Evolutionary conservation across 192 early-diverging fungal species (phyloP), one percentile per base, ranked within the genome.

Genomic region (Entomortierella beljakovae): DNA sequence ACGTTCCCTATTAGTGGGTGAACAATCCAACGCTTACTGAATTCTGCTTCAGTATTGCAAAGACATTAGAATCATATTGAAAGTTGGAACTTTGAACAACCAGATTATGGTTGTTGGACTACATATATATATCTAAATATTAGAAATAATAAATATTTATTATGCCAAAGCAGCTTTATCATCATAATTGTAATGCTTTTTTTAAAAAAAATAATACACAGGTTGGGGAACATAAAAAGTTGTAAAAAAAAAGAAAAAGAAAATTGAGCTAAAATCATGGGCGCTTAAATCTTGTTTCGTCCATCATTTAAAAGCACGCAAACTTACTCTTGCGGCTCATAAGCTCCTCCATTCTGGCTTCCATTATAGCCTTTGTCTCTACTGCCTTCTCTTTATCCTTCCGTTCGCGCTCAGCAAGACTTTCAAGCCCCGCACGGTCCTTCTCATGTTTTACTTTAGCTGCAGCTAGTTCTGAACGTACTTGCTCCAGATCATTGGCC

Each of bases 1-100:
- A 92, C 91, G 89, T 93, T 90, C 91, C 89, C 91, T 92, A 88
- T 90, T 89, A 85, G 88, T 88, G 90, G 89, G 90, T 93, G 90
- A 91, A 90, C 90, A 92, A 92, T 92, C 89, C 89, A 87, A 91
- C 91, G 87, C 91, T 92, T 91, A 87, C 84, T 84, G 89, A 91
- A 91, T 91, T 92, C 87, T 92, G 90, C 90, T 91, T 92, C 91
- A 83, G 82, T 86, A 92, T 91, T n/a, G n/a, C n/a, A n/a, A n/a
- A n/a, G n/a, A n/a, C n/a, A n/a, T n/a, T n/a, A n/a, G n/a, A n/a
- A n/a, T n/a, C n/a, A n/a, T n/a, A n/a, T n/a, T n/a, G n/a, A n/a
- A n/a, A n/a, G n/a, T n/a, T n/a, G n/a, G n/a, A n/a, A n/a, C n/a
- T n/a, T n/a, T n/a, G n/a, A n/a, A n/a, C n/a, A n/a, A n/a, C n/a